Base-by-base conservation (phyloP, 2,329 filamentous ascomycete genomes). In the Fusarium sp. region DNA sequence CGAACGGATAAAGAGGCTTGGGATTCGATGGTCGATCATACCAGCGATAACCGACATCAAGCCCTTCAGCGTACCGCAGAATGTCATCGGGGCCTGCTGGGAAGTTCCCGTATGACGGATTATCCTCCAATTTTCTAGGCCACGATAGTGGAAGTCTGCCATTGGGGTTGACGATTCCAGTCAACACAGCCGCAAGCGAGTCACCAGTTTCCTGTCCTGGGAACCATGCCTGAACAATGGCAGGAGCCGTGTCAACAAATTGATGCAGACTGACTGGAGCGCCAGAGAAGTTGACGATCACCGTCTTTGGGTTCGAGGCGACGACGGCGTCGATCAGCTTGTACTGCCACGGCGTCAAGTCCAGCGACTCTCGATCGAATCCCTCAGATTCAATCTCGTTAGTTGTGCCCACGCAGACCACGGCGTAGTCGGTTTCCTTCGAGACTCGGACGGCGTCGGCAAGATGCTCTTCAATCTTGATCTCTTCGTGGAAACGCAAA, bases 41-140 rank as follows among this genome's bases (percentile, higher is more conserved):
- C 28, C 48, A 65, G 13, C 61, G 41, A 43, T 67, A 67, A 6
- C 65, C 65, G n/a, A 67, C 56, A 12, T 61, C 31, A 27, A 51
- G 16, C 5, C 47, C 47, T 3, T 51, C 47, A 6, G 16, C 47
- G n/a, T 51, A 51, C 11, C 47, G 47, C 10, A 51, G 12, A 23
- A 51, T 51, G 13, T 36, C 31, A n/a, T 51, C 31, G 18, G 18
- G 31, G 7, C 6, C 31, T 3, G 16, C 31, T 2, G 47, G 47
- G 18, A 51, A 51, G 15, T 51, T 51, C 7, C 47, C 47, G 23
- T 36, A 51, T 2, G 47, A 51, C 1, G 47, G 47, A 8, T 37
- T 37, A 37, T 51, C 47, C 3, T 51, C 47, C 13, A 51, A 18
- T 18, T 51, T 51, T 3, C 12, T 31, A 11, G 47, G 47, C 47